A percentile compares a stretch with the other conserved stretches of the same genome.
These are phyloP conservation scores for Brassica rapa DNA, from an alignment of 345 rosid species.

Conservation along the genomic window DNA sequence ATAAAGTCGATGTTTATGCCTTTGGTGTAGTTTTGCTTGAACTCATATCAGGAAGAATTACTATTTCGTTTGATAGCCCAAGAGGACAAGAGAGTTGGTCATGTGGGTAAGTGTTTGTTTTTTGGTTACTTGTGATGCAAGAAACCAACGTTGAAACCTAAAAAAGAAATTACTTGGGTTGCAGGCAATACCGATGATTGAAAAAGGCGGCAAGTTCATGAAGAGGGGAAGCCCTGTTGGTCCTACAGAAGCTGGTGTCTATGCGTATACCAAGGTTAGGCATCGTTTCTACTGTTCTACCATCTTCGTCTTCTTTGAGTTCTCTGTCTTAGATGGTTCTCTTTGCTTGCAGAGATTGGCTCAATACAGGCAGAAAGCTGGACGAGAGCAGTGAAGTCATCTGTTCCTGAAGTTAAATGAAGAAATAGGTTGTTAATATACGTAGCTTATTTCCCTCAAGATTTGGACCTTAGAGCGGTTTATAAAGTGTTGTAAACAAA, in stretches of 20 bases:
- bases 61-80: conserved; percentile 55
- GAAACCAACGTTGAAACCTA: conserved; percentile 1
- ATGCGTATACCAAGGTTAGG: conserved; percentile 86
- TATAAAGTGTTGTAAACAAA: neutral
- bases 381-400: conserved; percentile 66
- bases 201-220: conserved; percentile 80
- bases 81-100: conserved; percentile 82
- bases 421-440: conserved; percentile 18
- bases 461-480: neutral
- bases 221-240: conserved; percentile 86
- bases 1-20: conserved; percentile 90
- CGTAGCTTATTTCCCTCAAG: conserved; percentile 17
- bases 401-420: conserved; percentile 14
- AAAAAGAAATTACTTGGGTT: conserved; percentile 34
- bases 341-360: conserved; percentile 63
- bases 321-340: neutral
- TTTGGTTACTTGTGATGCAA: conserved; percentile 2
- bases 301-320: neutral
- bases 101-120: conserved; percentile 73
- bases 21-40: conserved; percentile 91
- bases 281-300: conserved; percentile 15
- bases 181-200: conserved; percentile 78
- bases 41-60: conserved; percentile 75
- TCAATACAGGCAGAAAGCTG: conserved; percentile 81
- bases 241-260: conserved; percentile 91